Conservation (phyloP, 148 eudicot genomes). For the Cornus controversa region DNA sequence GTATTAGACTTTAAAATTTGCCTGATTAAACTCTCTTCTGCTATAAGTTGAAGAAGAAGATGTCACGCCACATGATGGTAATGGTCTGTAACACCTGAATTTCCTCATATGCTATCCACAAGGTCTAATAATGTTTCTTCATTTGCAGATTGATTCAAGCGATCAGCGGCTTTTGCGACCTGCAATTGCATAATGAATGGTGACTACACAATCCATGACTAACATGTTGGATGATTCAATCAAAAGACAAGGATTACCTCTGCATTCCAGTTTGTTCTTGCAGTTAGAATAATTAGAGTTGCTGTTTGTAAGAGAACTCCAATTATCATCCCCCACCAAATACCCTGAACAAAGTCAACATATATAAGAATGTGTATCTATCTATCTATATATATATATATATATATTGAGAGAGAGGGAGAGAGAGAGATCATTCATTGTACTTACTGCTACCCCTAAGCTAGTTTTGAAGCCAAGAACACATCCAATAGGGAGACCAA, state of each 20-base stretch:
- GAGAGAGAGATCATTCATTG: background rate
- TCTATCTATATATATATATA: background rate
- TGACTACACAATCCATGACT: background rate
- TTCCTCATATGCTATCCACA: conserved; percentile 16
- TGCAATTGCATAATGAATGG: conserved; percentile 10
- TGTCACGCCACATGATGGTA: no score
- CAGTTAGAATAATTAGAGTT: conserved; percentile 36
- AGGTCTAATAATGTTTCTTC: conserved; percentile 37
- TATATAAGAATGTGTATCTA: background rate
- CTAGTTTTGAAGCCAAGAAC: conserved; percentile 50
- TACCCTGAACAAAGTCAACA: conserved; percentile 28
- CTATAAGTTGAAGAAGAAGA: no score
- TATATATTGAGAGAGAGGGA: background rate
- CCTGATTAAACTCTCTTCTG: no score
- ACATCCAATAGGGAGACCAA: conserved; percentile 57
- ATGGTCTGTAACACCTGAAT: background rate
- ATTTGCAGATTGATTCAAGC: conserved; percentile 39
- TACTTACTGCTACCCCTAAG: conserved; percentile 39
- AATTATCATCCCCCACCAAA: conserved; percentile 56
- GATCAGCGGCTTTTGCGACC: conserved; percentile 53
- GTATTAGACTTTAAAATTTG: no score
- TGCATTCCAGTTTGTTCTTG: conserved; percentile 41
- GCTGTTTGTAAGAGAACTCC: conserved; percentile 42
- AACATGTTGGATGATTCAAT: background rate
- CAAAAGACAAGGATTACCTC: conserved; percentile 29